Evolutionary conservation across 148 eudicot species (phyloP), one percentile per base, ranked within the genome.

Genomic region (Fagopyrum homotropicum): DNA sequence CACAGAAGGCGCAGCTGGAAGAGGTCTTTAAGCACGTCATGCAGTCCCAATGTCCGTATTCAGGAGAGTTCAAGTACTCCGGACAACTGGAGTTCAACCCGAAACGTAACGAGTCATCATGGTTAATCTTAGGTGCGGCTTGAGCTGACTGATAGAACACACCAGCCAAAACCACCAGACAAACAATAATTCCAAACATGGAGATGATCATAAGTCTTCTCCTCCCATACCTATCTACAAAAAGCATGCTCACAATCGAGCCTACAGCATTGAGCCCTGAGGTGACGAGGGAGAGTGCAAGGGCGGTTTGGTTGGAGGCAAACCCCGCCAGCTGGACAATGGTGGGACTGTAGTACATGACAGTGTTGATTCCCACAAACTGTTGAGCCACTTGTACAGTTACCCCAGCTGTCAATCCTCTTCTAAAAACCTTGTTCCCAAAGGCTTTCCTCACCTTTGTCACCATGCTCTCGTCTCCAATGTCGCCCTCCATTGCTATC

Each of bases 281-380:
- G 8, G 96, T 89, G 71, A 93, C 64, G 14, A 93, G 87, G 26
- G 98, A 89, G 8, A 93, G 90, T 15, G 98, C 93, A 66, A 93
- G 69, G 7, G 98, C 98, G 0, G 93, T 90, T 77, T 76, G 71
- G 30, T 93, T 93, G 2, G 96, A 93, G 63, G 98, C 96, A 43
- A 81, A 85, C 50, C 96, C 98, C 0, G 98, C 93, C 7, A 93
- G 81, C 75, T 93, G 98, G 40, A 93, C 91, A 2, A 93, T 93
- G 17, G 92, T 91, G 43, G 98, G 98, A 61, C 93, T 91, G 77
- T 89, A 91, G 72, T 91, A 91, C 95, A 92, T 88, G 79, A 92
- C 87, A 0, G 92, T 90, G 80, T 92, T 92, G 75, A 92, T 92
- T 9, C 97, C 92, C 57, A 89, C 92, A 74, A 91, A 89, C 76